A percentile compares a stretch with the other conserved stretches of the same genome.
Evolutionary conservation across 2,329 filamentous ascomycete genomes (phyloP).

Genomic region (Sporothrix humicola): DNA sequence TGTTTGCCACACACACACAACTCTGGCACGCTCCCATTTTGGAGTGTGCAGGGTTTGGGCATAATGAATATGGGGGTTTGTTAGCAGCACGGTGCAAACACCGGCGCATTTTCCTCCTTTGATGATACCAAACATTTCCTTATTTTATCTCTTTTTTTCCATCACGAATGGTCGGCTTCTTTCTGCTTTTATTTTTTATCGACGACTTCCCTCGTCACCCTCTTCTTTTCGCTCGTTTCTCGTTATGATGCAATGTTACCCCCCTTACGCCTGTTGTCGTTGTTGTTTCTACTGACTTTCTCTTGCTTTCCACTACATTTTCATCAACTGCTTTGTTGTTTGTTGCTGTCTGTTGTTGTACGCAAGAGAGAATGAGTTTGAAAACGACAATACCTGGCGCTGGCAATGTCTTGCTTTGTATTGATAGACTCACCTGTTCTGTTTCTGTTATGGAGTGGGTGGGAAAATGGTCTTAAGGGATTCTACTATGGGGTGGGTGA

Average conservation of each 20-base stretch:
- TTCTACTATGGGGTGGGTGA: slow-evolving; percentile 7
- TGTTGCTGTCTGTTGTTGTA: slow-evolving; percentile 17
- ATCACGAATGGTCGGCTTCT: slow-evolving; percentile 25
- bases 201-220: neutral
- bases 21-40: neutral
- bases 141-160: slow-evolving; percentile 34
- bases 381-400: slow-evolving; percentile 33
- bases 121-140: slow-evolving; percentile 41
- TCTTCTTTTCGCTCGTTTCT: neutral
- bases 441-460: slow-evolving; percentile 27
- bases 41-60: neutral
- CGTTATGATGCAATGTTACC: slow-evolving; percentile 17
- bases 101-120: slow-evolving; percentile 20
- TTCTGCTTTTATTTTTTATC: slow-evolving; percentile 14
- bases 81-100: neutral
- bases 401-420: slow-evolving; percentile 43
- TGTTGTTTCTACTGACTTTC: neutral
- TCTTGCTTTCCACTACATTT: neutral
- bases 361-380: neutral
- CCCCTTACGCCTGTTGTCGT: neutral
- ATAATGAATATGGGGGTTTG: slow-evolving; percentile 26
- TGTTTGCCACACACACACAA: slow-evolving; percentile 21
- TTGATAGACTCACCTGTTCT: slow-evolving; percentile 43
- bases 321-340: slow-evolving; percentile 21
- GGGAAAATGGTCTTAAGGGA: slow-evolving; percentile 29